Percentiles rank a stretch among this genome's conserved stretches.
phyloP scores from a whole-genome alignment of 129 eudicot species.

The Calendula officinalis region DNA sequence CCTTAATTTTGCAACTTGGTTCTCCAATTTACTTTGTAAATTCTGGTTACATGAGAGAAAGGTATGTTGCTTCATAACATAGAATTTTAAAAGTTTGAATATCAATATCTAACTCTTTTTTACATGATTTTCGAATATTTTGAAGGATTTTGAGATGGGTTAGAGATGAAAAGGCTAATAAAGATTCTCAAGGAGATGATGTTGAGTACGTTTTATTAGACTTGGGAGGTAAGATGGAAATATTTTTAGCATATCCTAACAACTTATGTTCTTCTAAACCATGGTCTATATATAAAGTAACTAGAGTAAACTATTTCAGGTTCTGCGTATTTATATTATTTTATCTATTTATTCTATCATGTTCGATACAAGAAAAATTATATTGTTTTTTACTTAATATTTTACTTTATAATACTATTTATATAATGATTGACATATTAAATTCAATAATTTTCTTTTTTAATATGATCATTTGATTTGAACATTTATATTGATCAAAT shows the following conservation, averaged over 20 bases:
- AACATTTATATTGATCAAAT: too few species aligned
- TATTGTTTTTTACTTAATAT: too few species aligned
- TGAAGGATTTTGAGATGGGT: constrained; percentile 76
- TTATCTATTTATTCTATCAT: neutral
- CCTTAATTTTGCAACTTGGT: constrained; percentile 71
- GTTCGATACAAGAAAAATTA: neutral
- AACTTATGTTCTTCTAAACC: neutral
- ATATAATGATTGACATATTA: too few species aligned
- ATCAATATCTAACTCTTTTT: neutral
- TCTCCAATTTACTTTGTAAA: constrained; percentile 86
- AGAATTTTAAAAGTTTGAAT: neutral
- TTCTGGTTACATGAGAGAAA: constrained; percentile 65
- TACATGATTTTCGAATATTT: neutral
- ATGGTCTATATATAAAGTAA: neutral
- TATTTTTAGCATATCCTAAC: neutral
- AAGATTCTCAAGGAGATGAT: constrained; percentile 38
- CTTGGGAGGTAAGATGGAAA: constrained; percentile 65
- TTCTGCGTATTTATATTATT: too few species aligned
- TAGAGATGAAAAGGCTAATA: constrained; percentile 56
- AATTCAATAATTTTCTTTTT: too few species aligned
- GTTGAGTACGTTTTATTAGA: constrained; percentile 69
- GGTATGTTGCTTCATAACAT: constrained; percentile 35
- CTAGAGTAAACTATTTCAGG: too few species aligned
- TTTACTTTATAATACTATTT: too few species aligned
- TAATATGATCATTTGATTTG: too few species aligned